Evolutionary conservation across 2,329 filamentous ascomycete species (phyloP).

Genomic region (Pleurostoma richardsiae): DNA sequence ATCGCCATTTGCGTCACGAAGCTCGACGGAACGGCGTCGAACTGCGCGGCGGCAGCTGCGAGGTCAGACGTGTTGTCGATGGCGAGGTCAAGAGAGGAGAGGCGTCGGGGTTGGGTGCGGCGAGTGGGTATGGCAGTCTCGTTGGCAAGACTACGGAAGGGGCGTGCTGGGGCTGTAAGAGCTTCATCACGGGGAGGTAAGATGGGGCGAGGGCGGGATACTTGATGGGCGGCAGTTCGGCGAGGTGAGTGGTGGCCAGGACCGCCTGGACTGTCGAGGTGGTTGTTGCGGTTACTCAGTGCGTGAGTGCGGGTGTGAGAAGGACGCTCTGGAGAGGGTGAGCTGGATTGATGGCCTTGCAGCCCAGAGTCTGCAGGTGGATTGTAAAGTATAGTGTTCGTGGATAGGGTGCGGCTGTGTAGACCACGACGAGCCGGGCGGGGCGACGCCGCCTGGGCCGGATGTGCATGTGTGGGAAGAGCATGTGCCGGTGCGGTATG

Average conservation of each 20-base stretch:
- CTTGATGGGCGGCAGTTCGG: slow-evolving; percentile 33
- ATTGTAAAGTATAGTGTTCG: slow-evolving; percentile 79
- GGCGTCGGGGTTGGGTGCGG: slow-evolving; percentile 30
- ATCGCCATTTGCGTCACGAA: slow-evolving; percentile 79
- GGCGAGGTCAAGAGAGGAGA: slow-evolving; percentile 65
- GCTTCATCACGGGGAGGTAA: slow-evolving; percentile 45
- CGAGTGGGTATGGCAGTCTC: slow-evolving; percentile 33
- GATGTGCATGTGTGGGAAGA: slow-evolving; percentile 1
- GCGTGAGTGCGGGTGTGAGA: slow-evolving; percentile 24
- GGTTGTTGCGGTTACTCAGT: slow-evolving; percentile 30
- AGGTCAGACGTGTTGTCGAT: slow-evolving; percentile 59
- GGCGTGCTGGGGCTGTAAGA: slow-evolving; percentile 51
- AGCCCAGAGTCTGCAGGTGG: slow-evolving; percentile 35
- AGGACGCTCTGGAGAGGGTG: slow-evolving; percentile 31
- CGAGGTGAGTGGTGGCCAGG: slow-evolving; percentile 41
- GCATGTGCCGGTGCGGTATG: slow-evolving; percentile 8
- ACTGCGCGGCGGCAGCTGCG: slow-evolving; percentile 53
- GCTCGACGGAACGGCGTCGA: slow-evolving; percentile 64
- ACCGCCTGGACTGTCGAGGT: slow-evolving; percentile 28
- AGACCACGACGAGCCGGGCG: slow-evolving; percentile 29
- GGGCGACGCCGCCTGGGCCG: slow-evolving; percentile 12
- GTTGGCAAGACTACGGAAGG: slow-evolving; percentile 43
- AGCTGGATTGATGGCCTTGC: slow-evolving; percentile 26
- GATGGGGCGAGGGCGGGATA: slow-evolving; percentile 53
- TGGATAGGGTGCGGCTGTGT: slow-evolving; percentile 72